phyloP scores from a whole-genome alignment of 108 stramenopile species.

The Conticribra guillardii region DNA sequence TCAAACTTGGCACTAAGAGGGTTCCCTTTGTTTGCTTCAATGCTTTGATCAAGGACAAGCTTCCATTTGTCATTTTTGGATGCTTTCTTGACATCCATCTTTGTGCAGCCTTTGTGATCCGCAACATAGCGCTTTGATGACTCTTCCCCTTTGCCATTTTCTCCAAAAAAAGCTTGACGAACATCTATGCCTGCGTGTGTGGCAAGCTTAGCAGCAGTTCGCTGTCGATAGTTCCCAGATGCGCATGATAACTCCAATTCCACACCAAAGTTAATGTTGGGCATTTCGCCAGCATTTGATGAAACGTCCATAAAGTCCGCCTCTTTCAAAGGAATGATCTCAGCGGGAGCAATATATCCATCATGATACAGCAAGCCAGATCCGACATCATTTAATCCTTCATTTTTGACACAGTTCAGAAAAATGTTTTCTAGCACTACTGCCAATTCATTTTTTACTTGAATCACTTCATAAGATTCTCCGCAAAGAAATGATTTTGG shows the following conservation, averaged over 20 bases:
- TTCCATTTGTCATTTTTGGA: constrained; percentile 46
- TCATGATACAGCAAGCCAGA: constrained; percentile 28
- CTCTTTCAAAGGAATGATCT: neutral
- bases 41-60: constrained; percentile 52
- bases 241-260: constrained; percentile 40
- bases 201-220: constrained; percentile 7
- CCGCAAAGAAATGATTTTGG: constrained; percentile 20
- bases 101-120: neutral
- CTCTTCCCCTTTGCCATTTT: constrained; percentile 11
- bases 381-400: constrained; percentile 24
- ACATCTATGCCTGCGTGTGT: constrained; percentile 19
- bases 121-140: neutral
- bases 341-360: constrained; percentile 21
- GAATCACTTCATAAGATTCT: constrained; percentile 19
- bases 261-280: constrained; percentile 33
- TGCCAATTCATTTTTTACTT: constrained; percentile 21
- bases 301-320: neutral
- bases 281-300: neutral
- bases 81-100: neutral
- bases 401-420: constrained; percentile 21
- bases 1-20: constrained; percentile 60
- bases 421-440: constrained; percentile 23
- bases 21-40: constrained; percentile 32
- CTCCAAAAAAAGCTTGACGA: neutral
- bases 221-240: constrained; percentile 15